These are phyloP conservation scores for Leptographium wingfieldii DNA, from an alignment of 2,329 filamentous ascomycete genomes.

Conservation along the genomic window DNA sequence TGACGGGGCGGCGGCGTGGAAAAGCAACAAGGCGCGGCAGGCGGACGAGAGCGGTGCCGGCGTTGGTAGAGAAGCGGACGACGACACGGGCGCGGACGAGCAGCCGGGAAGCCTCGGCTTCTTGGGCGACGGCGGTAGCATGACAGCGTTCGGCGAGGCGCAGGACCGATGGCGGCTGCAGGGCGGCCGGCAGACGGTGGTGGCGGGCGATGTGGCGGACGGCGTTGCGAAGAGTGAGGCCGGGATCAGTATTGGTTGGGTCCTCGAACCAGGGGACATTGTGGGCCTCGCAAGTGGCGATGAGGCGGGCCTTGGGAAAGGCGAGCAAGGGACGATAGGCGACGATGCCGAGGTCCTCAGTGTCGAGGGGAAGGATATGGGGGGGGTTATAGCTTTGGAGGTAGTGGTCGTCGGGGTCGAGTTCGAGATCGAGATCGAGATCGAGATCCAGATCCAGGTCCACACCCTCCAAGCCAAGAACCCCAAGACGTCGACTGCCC, in stretches of 20 bases:
- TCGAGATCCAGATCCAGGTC: background rate
- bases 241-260: slow-evolving; percentile 64
- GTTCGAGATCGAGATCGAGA: slow-evolving; percentile 7
- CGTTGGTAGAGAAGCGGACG: slow-evolving; percentile 32
- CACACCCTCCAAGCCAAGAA: background rate
- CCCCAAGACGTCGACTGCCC: background rate
- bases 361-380: slow-evolving; percentile 16
- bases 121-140: slow-evolving; percentile 28
- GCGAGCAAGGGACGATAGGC: slow-evolving; percentile 57
- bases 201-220: slow-evolving; percentile 53
- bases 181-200: slow-evolving; percentile 52
- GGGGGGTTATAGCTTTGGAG: slow-evolving; percentile 1
- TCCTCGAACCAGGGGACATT: slow-evolving; percentile 71
- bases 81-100: slow-evolving; percentile 35
- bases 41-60: slow-evolving; percentile 33
- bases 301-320: slow-evolving; percentile 62
- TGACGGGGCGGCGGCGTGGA: slow-evolving; percentile 2
- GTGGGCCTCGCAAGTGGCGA: slow-evolving; percentile 59
- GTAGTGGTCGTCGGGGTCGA: slow-evolving; percentile 11
- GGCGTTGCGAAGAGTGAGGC: slow-evolving; percentile 69
- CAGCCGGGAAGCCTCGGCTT: slow-evolving; percentile 40
- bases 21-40: slow-evolving; percentile 22
- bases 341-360: slow-evolving; percentile 53
- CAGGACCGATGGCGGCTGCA: slow-evolving; percentile 54
- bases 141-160: slow-evolving; percentile 42